Evolutionary conservation across 345 rosid genomes (phyloP).

Genomic region (Anastatica hierochuntica): DNA sequence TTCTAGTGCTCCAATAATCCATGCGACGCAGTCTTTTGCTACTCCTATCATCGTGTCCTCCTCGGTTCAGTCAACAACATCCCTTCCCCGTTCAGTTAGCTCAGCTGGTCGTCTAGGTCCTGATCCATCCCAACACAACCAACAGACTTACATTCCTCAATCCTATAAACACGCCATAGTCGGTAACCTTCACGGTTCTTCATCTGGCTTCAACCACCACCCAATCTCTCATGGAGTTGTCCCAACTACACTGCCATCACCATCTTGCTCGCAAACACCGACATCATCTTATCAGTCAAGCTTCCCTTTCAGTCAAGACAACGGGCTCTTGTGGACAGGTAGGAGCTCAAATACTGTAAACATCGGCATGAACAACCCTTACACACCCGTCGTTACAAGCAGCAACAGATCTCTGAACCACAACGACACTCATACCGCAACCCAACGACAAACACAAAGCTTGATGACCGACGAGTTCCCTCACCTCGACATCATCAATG

Average conservation of each 20-base stretch:
- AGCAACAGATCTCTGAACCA: constrained; percentile 19
- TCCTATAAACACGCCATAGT: constrained; percentile 77
- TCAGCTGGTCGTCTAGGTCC: constrained; percentile 75
- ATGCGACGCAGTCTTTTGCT: constrained; percentile 44
- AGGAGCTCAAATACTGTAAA: constrained; percentile 12
- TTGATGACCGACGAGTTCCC: constrained; percentile 73
- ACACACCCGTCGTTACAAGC: background rate
- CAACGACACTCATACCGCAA: constrained; percentile 30
- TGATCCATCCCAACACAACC: constrained; percentile 43
- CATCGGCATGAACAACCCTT: constrained; percentile 16
- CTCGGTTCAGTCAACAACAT: constrained; percentile 49
- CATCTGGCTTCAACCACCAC: constrained; percentile 39
- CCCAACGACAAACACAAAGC: constrained; percentile 43
- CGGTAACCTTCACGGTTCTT: constrained; percentile 45
- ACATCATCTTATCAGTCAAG: constrained; percentile 38
- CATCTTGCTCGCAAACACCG: constrained; percentile 36
- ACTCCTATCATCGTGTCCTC: constrained; percentile 37
- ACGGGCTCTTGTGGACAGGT: constrained; percentile 44
- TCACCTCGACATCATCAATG: constrained; percentile 93
- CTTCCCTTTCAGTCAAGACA: constrained; percentile 37
- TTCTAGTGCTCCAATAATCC: constrained; percentile 77
- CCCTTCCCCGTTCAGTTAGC: constrained; percentile 71
- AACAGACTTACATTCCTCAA: constrained; percentile 50
- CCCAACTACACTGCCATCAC: constrained; percentile 32
- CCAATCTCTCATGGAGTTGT: constrained; percentile 40